Percentiles rank a stretch among this genome's conserved stretches.
phyloP scores from a whole-genome alignment of 2,329 filamentous ascomycete species.

The Curvularia hawaiiensis region DNA sequence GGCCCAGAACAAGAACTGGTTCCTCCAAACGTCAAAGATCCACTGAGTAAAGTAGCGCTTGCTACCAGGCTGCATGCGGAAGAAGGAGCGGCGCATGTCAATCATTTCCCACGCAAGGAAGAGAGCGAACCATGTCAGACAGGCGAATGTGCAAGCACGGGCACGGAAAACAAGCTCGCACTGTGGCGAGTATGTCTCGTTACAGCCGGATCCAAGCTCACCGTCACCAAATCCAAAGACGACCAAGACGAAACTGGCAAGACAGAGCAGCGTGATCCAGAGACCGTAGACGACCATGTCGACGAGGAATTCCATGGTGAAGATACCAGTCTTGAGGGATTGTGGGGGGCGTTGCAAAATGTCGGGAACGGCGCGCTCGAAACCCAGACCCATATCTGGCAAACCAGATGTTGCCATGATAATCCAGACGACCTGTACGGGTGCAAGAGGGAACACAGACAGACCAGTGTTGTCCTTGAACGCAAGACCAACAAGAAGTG shows the following conservation, averaged over 20 bases:
- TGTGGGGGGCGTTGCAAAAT: conserved; percentile 30
- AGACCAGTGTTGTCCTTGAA: conserved; percentile 41
- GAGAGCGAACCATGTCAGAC: conserved; percentile 76
- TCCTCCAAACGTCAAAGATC: conserved; percentile 71
- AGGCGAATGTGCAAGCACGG: conserved; percentile 74
- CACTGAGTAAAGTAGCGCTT: conserved; percentile 60
- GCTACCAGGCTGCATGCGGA: conserved; percentile 70
- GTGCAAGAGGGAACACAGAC: conserved; percentile 46
- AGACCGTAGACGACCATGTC: conserved; percentile 47
- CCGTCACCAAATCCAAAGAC: conserved; percentile 43
- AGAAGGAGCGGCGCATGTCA: conserved; percentile 73
- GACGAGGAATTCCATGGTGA: conserved; percentile 41
- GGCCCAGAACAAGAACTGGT: conserved; percentile 64
- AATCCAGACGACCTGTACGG: conserved; percentile 47
- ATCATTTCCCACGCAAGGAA: conserved; percentile 83
- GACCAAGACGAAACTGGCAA: conserved; percentile 42
- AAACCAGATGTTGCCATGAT: conserved; percentile 47
- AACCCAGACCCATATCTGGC: conserved; percentile 44
- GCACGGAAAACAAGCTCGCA: conserved; percentile 54
- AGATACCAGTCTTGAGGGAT: conserved; percentile 39
- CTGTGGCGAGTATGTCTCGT: conserved; percentile 37
- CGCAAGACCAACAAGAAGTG: conserved; percentile 42
- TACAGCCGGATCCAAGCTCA: conserved; percentile 42
- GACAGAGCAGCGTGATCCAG: conserved; percentile 41
- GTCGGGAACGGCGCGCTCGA: conserved; percentile 43